These are phyloP conservation scores for Aspergillus sp. DNA, from an alignment of 2,329 filamentous ascomycete genomes.

Conservation along the genomic window DNA sequence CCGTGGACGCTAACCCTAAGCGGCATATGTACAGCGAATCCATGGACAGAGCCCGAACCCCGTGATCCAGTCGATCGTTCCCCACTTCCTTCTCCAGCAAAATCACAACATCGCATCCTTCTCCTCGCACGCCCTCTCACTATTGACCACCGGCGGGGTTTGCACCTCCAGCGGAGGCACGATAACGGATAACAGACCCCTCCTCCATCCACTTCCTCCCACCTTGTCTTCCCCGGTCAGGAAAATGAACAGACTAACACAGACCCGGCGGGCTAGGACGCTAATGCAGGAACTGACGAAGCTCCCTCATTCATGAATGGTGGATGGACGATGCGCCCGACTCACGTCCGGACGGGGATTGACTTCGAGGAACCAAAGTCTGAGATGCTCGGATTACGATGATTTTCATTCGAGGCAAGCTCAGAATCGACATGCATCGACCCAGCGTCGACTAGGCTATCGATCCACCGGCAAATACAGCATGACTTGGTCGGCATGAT, in stretches of 20 bases:
- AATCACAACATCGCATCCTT: neutral
- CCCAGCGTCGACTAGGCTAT: neutral
- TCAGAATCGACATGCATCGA: neutral
- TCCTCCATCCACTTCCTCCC: neutral
- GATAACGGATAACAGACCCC: neutral
- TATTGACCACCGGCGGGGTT: conserved; percentile 1
- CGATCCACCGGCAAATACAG: neutral
- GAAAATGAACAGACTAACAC: conserved; percentile 9
- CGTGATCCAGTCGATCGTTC: conserved; percentile 1
- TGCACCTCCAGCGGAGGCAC: neutral
- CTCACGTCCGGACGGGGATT: neutral
- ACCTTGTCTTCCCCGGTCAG: neutral
- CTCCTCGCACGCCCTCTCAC: conserved; percentile 4
- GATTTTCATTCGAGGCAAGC: neutral
- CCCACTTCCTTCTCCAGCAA: neutral
- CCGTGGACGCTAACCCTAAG: conserved; percentile 5
- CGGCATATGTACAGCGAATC: neutral
- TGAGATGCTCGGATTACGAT: neutral
- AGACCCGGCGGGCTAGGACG: conserved; percentile 14
- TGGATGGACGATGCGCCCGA: neutral
- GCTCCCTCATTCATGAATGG: conserved; percentile 14
- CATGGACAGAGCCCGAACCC: neutral
- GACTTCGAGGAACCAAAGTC: neutral
- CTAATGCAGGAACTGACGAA: conserved; percentile 39
- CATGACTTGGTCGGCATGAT: too few relatives aligned